These are phyloP conservation scores for Aspergillus ochraceus DNA, from an alignment of 2,329 filamentous ascomycete species.

Conservation along the genomic window DNA sequence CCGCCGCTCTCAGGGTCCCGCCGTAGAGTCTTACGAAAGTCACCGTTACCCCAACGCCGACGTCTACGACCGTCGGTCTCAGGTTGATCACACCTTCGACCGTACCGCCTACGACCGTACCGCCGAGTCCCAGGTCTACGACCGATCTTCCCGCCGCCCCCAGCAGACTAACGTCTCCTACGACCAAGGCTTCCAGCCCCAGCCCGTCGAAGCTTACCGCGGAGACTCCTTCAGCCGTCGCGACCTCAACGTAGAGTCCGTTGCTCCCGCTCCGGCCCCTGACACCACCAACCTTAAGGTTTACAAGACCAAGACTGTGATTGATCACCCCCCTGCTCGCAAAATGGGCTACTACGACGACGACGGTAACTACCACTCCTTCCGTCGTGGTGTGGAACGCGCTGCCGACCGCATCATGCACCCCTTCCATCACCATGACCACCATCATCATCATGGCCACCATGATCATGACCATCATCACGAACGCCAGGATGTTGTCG, in stretches of 20 bases:
- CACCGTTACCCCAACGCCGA: slow-evolving; percentile 24
- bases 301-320: slow-evolving; percentile 49
- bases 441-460: slow-evolving; percentile 11
- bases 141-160: slow-evolving; percentile 8
- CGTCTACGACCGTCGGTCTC: slow-evolving; percentile 11
- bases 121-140: slow-evolving; percentile 10
- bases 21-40: slow-evolving; percentile 18
- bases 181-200: slow-evolving; percentile 29
- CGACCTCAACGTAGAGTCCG: slow-evolving; percentile 34
- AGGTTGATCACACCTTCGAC: neutral
- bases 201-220: slow-evolving; percentile 45
- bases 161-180: slow-evolving; percentile 28
- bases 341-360: slow-evolving; percentile 82
- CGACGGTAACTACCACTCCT: slow-evolving; percentile 72
- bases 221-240: slow-evolving; percentile 34
- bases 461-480: slow-evolving; percentile 24
- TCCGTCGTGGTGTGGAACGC: slow-evolving; percentile 69
- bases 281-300: slow-evolving; percentile 50
- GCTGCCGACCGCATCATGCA: slow-evolving; percentile 66
- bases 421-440: slow-evolving; percentile 55
- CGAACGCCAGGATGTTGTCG: slow-evolving; percentile 44
- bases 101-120: neutral
- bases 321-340: slow-evolving; percentile 54
- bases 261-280: slow-evolving; percentile 33
- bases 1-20: slow-evolving; percentile 13